Evolutionary conservation across 257 asterid species (phyloP), one percentile per base, ranked within the genome.

Genomic region (Osmanthus fragrans): DNA sequence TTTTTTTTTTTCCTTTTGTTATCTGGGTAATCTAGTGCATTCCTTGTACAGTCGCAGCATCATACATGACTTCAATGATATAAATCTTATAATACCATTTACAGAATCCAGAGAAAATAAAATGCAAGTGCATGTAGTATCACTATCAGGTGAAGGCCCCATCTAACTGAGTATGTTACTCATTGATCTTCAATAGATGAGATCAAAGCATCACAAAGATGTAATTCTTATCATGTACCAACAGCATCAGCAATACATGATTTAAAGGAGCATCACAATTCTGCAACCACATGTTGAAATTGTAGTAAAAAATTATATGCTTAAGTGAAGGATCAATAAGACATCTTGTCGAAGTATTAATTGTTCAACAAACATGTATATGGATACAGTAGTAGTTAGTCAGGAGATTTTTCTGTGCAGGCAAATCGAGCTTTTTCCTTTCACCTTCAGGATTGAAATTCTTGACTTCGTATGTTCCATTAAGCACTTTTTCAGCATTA

Each of bases 301-400:
- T 71, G 42, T 10, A 1, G 32, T n/a, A 4, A 33, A 70, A 49
- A 49, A 2, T 4, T n/a, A 7, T 18, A 54, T 54, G 64, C 27
- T 54, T 51, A 18, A 51, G 19, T 51, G 63, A 70, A 36, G 73
- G 36, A 63, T 13, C 47, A 45, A 39, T 66, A 45, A 54, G 40
- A 74, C 19, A 45, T 6, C 23, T 51, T 18, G 25, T 51, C 7
- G 19, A 15, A 45, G 51, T 45, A 15, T 45, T 45, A 45, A 45
- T 13, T 45, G 51, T 45, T 45, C 51, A 45, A 12, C 51, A 45
- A 0, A 15, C 7, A n/a, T 54, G 27, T 68, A 74, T 58, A 77
- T 74, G 98, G 99, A 96, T 96, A 96, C 99, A 93, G 85, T 92
- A 96, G 79, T 96, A 96, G 86, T 96, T 92, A 49, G 98, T 96